Conservation (phyloP, 768 basidiomycete genomes). For the Podaxis sp. region DNA sequence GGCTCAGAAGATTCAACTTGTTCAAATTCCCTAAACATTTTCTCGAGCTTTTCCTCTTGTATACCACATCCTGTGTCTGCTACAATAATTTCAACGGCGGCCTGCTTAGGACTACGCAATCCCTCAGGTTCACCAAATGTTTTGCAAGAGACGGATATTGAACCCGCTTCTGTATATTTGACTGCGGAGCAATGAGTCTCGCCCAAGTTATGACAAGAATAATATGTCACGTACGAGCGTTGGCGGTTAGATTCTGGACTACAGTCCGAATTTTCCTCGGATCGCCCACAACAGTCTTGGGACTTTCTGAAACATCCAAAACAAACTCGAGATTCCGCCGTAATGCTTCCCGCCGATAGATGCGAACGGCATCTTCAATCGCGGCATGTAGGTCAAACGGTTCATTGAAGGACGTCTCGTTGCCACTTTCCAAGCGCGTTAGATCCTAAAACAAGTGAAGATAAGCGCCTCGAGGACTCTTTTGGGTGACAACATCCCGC, state of each 20-base stretch:
- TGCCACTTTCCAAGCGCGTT: conserved; percentile 73
- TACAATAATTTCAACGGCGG: conserved; percentile 68
- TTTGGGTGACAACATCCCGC: background rate
- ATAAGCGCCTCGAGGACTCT: background rate
- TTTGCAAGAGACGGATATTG: conserved; percentile 58
- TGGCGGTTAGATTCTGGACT: conserved; percentile 76
- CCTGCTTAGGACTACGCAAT: conserved; percentile 41
- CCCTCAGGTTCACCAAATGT: conserved; percentile 52
- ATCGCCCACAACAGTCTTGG: conserved; percentile 69
- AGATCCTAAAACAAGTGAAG: conserved; percentile 48
- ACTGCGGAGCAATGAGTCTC: conserved; percentile 38
- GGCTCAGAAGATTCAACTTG: conserved; percentile 60
- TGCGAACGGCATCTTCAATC: conserved; percentile 59
- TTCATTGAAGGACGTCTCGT: conserved; percentile 74
- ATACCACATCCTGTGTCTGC: conserved; percentile 78
- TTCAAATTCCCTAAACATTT: conserved; percentile 79
- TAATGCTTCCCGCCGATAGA: conserved; percentile 67
- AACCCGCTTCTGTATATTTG: conserved; percentile 67
- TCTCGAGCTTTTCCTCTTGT: conserved; percentile 59
- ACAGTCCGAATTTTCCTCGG: conserved; percentile 72
- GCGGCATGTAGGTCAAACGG: conserved; percentile 65
- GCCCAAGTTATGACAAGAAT: background rate
- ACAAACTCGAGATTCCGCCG: conserved; percentile 60
- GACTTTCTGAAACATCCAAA: conserved; percentile 53
- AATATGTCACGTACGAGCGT: conserved; percentile 50